Evolutionary conservation across 1,139 yeast genomes (phyloP), one percentile per base, ranked within the genome.

Genomic region (Magnusiomyces tetraspermus): DNA sequence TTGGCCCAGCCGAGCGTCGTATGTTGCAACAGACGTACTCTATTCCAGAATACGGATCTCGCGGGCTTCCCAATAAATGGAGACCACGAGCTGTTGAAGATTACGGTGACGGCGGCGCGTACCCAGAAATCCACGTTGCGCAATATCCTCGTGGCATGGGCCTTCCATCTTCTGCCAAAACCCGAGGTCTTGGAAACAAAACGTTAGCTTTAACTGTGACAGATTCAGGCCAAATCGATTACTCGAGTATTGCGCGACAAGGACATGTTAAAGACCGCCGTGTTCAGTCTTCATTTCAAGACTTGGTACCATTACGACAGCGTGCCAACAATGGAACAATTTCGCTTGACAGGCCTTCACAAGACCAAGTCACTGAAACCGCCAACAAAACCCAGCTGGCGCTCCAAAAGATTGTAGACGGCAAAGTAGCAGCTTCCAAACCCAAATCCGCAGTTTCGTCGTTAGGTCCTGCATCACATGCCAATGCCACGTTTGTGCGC

Each of bases 271-370:
- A 58, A 1, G 58, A 56, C 10, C 59, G 74, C 26, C 63, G 63
- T n/a, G 63, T 71, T 19, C 75, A 72, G 48, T 58, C 73, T 3
- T 63, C 71, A 0, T 70, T 73, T 50, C 63, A 68, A 19, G 80
- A 75, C 48, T 66, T 77, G 51, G 68, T 77, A 38, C 82, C 82
- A 0, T 61, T 77, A 33, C 65, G 81, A 49, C 76, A 74, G 47
- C 67, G 74, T 21, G 70, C 70, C 41, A 66, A 68, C 46, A 63
- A 67, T 19, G 72, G 71, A 10, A 67, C 66, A 19, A 51, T 67
- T 4, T 57, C 62, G 11, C 61, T 71, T 19, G 68, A 59, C 0
- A 60, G 69, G 43, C 83, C 83, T 0, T 63, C 75, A 0, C 67
- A 68, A 17, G 73, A 70, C 2, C 73, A 70, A 30, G 69, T 78